Conservation (phyloP, 768 basidiomycete genomes). For the Termitomyces sp. region DNA sequence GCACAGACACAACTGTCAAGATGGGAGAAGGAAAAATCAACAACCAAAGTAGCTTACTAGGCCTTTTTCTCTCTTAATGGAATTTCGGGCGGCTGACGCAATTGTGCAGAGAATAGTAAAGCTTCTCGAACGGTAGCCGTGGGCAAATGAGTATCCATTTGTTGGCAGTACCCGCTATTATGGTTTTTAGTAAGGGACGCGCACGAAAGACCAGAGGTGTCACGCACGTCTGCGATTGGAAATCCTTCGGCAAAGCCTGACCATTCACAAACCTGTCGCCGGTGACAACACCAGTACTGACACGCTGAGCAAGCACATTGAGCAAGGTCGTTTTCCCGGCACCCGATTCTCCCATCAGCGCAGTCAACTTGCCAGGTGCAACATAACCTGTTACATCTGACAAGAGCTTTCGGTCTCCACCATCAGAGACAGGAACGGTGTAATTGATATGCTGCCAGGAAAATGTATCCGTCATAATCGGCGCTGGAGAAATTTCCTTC, state of each 20-base stretch:
- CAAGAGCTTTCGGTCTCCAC: slow-evolving; percentile 47
- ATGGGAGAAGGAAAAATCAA: background rate
- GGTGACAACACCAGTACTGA: slow-evolving; percentile 30
- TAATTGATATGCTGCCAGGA: slow-evolving; percentile 68
- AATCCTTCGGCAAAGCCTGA: slow-evolving; percentile 37
- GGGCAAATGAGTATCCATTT: slow-evolving; percentile 77
- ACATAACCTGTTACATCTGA: slow-evolving; percentile 79
- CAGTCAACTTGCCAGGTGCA: slow-evolving; percentile 67
- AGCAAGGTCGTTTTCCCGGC: slow-evolving; percentile 40
- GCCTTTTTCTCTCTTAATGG: slow-evolving; percentile 72
- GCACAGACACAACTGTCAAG: background rate
- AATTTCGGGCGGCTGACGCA: slow-evolving; percentile 70
- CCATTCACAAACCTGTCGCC: slow-evolving; percentile 43
- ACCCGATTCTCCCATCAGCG: slow-evolving; percentile 54
- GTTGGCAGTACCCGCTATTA: slow-evolving; percentile 71
- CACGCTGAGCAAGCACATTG: slow-evolving; percentile 41
- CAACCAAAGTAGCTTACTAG: slow-evolving; percentile 47
- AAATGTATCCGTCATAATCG: slow-evolving; percentile 46
- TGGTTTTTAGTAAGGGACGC: background rate
- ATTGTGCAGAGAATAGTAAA: slow-evolving; percentile 70
- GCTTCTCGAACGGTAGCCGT: slow-evolving; percentile 80
- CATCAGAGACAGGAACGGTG: slow-evolving; percentile 46
- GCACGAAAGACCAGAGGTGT: background rate
- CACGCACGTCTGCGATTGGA: slow-evolving; percentile 45
- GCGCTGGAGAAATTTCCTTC: slow-evolving; percentile 34